Evolutionary conservation across 192 early-diverging fungal genomes (phyloP).

Genomic region (Backusella westeae): DNA sequence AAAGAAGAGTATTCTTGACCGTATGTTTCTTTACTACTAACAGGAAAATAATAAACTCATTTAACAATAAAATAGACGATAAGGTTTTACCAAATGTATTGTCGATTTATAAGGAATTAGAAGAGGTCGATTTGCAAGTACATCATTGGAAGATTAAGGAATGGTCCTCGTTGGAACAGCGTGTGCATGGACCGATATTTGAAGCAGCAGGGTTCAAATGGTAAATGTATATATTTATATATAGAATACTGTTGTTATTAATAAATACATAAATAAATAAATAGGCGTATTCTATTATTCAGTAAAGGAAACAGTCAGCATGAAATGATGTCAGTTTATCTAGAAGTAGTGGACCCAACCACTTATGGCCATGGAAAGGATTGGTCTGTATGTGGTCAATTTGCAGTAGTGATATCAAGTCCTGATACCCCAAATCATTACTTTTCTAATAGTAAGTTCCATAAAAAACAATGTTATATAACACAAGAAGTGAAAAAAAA

Average conservation of each 20-base stretch:
- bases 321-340: conserved; percentile 78
- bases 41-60: background rate
- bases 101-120: conserved; percentile 1
- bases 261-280: background rate
- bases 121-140: conserved; percentile 8
- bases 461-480: background rate
- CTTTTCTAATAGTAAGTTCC: conserved; percentile 41
- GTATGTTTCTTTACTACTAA: background rate
- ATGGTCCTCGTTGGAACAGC: conserved; percentile 8
- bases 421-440: conserved; percentile 61
- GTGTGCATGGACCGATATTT: conserved; percentile 12
- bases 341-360: conserved; percentile 66
- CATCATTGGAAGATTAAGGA: conserved; percentile 20
- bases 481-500: no score
- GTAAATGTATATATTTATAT: background rate
- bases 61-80: background rate
- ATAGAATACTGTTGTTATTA: background rate
- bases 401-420: conserved; percentile 77
- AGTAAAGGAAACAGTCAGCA: conserved; percentile 77
- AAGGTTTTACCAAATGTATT: background rate
- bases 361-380: conserved; percentile 43
- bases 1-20: background rate
- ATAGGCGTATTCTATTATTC: conserved; percentile 86
- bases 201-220: conserved; percentile 20
- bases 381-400: conserved; percentile 84